Base-by-base conservation (phyloP, 2,329 filamentous ascomycete species). In the Aspergillus aculeatinus region DNA sequence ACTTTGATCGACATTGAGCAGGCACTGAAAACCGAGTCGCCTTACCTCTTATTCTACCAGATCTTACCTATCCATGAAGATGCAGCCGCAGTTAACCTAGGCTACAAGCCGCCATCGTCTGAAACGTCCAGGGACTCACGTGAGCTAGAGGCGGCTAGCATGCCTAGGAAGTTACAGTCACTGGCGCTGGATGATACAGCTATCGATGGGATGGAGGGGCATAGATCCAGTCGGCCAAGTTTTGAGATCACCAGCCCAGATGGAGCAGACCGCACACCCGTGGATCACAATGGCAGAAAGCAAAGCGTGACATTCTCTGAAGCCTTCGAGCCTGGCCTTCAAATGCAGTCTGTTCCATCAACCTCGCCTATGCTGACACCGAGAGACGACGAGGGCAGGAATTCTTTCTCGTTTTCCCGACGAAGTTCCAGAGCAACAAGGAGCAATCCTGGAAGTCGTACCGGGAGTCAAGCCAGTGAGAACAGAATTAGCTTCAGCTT, bases 31-130 rank as follows among this genome's bases (percentile, higher is more conserved):
- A 84, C 89, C n/a, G 93, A 97, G 74, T 96, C 92, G 74, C 94
- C 95, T 0, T 98, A 98, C 73, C 83, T 98, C 6, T 81, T 99
- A 0, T 98, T 98, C 75, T 99, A 97, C 71, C 94, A 97, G 74
- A 91, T 98, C 47, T 85, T 96, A 31, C 93, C 94, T 0, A 92
- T 96, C 69, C 86, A 91, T 31, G 90, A 93, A 58, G 84, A 89
- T 63, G 76, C 75, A 19, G 72, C 71, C 5, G 68, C 72, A 44
- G 69, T 70, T 49, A 74, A 72, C 50, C 55, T 71, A 21, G 66
- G 67, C 7, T 79, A 81, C 39, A 72, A 71, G 14, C 63, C 70
- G 12, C 59, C 69, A 5, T 74, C 71, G 6, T 74, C 68, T 21
- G 64, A 63, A 31, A 63, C 67, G 5, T 72, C 70, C 14, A 66